Base-by-base conservation (phyloP, 1,284 basidiomycete species). In the Leccinum brunneo-olivaceum region DNA sequence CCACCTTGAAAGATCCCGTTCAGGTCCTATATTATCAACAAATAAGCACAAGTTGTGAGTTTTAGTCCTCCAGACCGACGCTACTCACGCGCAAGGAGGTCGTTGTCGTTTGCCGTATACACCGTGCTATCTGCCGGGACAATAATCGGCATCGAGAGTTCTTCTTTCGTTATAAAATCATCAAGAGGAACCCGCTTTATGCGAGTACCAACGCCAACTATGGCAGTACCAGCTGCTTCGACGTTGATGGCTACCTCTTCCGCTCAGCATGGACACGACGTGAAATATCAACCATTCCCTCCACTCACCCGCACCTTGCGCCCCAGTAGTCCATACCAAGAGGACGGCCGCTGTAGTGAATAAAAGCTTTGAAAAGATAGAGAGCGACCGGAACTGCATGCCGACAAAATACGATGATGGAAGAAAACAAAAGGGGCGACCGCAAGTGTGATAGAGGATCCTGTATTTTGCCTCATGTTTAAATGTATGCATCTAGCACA, bases 301-400 rank as follows among this genome's bases (percentile, higher is more conserved):
- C 12, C 6, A 45, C 54, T 54, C 16, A 55, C 52, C 40, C 9
- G 35, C 52, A 27, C 52, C 34, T 25, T 32, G 54, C 2, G 8
- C 54, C 30, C 39, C 50, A 10, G 32, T 2, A 1, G 33, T 34
- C 38, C 52, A 53, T 3, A 21, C 16, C 24, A 43, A 27, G 15
- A 55, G 21, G 28, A 42, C 8, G 15, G 34, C 19, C 6, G 11
- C 41, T 2, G 14, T 19, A 20, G 24, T 9, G 29, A 44, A 21
- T 5, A 52, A 35, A 8, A 25, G 25, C n/a, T 8, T 36, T n/a
- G 41, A 21, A 28, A 39, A 15, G 12, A 25, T 12, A 24, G 29
- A 24, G 12, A 9, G 2, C 37, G 25, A 41, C 2, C 24, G 25
- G 32, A 41, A 15, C 20, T 19, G 40, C 52, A 53, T 53, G 38